Base-by-base conservation (phyloP, 345 rosid species). In the Camelina neglecta region DNA sequence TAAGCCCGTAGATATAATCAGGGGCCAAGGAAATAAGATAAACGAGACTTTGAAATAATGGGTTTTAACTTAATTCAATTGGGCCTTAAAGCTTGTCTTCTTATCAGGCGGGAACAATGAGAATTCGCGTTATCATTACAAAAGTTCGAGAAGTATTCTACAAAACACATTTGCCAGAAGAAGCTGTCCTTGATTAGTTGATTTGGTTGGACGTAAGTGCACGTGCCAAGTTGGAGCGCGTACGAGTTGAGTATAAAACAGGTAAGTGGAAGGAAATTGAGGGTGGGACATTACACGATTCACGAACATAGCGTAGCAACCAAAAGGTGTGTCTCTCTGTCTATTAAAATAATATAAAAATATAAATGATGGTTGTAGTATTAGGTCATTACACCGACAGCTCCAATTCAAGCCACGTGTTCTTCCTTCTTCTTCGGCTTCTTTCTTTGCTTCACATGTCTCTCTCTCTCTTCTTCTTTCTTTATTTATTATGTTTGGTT, bases 321-420 rank as follows among this genome's bases (percentile, higher is more conserved):
- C 67, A 65, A 72, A 77, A 65, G 76, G 67, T 72, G 42, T 35
- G 8, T 35, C 38, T 35, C 38, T 35, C 38, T 35, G 8, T 42
- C 67, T 57, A 65, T 48, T 58, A 29, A 42, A 8, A 38, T 0
- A 2, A 8, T 8, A 18, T 39, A 39, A 9, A 9, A 7, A 35
- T 26, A 26, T 45, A 62, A 42, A 55, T 63, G 49, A 36, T 64
- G 47, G 53, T 23, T 44, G 63, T 42, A 8, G 38, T 44, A 63
- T 76, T 69, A 76, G 45, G 60, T 77, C 75, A 8, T 38, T 18
- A 58, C 81, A 77, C 81, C 81, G 76, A 77, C 81, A 77, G 76
- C 76, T 77, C 65, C 76, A 36, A 38, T 20, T 49, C 23, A 64
- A 71, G 81, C 76, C 81, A 77, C 81, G 81, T 77, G 76, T 71